Evolutionary conservation across 176 grass and related monocot species (phyloP).

Genomic region (Ananas comosus): DNA sequence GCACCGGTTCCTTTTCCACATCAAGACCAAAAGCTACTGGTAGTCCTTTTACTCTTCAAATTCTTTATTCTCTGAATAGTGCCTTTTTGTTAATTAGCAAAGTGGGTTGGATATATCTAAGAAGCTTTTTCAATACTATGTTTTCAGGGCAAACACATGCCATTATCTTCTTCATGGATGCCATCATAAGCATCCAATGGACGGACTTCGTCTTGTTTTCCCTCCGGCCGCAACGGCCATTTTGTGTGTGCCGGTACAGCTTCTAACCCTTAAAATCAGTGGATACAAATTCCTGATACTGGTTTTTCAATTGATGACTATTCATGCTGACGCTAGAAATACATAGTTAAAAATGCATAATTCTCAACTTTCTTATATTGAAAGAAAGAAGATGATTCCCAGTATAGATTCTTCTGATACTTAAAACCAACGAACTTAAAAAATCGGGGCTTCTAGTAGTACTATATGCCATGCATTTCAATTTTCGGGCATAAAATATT

Average conservation of each 20-base stretch:
- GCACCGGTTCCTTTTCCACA: conserved; percentile 95
- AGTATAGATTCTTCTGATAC: neutral
- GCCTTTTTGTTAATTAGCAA: neutral
- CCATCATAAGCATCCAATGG: conserved; percentile 97
- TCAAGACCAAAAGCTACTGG: conserved; percentile 68
- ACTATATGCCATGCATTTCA: too few species aligned
- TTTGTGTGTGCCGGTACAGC: conserved; percentile 59
- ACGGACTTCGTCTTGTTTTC: conserved; percentile 81
- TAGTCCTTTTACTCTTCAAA: conserved; percentile 16
- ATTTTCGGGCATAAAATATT: too few species aligned
- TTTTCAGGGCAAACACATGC: conserved; percentile 65
- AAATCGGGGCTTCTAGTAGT: neutral
- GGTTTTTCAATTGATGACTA: neutral
- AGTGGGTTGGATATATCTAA: conserved; percentile 8
- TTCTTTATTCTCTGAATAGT: conserved; percentile 2
- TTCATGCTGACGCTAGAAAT: neutral
- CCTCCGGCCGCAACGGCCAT: conserved; percentile 74
- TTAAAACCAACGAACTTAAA: neutral
- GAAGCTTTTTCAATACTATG: conserved; percentile 11
- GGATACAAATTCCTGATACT: neutral
- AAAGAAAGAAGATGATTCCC: neutral
- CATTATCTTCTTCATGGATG: conserved; percentile 94
- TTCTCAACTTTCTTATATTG: neutral
- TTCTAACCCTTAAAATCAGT: conserved; percentile 1
- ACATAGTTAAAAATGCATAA: neutral